These are phyloP conservation scores for Talaromyces funiculosus DNA, from an alignment of 2,329 filamentous ascomycete species.

Conservation along the genomic window DNA sequence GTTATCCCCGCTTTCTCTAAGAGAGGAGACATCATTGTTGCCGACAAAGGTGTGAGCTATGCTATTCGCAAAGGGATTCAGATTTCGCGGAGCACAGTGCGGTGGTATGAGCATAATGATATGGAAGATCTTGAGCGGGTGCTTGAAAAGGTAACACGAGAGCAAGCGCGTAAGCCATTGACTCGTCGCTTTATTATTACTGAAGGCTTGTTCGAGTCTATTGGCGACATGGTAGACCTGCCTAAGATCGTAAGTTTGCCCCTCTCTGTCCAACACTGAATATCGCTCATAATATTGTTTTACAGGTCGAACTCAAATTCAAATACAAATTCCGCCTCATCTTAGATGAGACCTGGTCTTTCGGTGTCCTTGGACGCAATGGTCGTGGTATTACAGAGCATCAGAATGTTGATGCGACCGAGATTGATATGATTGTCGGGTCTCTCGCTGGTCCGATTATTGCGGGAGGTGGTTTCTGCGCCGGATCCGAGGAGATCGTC, in stretches of 20 bases:
- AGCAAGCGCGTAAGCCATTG: constrained; percentile 80
- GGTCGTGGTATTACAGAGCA: constrained; percentile 91
- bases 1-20: constrained; percentile 97
- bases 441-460: constrained; percentile 85
- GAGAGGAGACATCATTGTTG: constrained; percentile 93
- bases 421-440: constrained; percentile 96
- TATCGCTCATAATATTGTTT: constrained; percentile 10
- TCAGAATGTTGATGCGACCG: constrained; percentile 87
- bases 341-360: constrained; percentile 95
- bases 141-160: constrained; percentile 76
- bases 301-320: constrained; percentile 79
- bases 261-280: background rate
- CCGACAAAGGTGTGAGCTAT: constrained; percentile 88
- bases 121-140: constrained; percentile 88
- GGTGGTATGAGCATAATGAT: constrained; percentile 94
- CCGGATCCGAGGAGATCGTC: constrained; percentile 82
- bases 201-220: constrained; percentile 86
- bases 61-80: constrained; percentile 91
- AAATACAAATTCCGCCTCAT: constrained; percentile 98
- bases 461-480: constrained; percentile 92
- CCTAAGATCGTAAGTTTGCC: constrained; percentile 66
- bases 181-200: constrained; percentile 94
- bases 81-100: constrained; percentile 81
- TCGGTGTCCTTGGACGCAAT: constrained; percentile 85
- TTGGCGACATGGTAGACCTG: constrained; percentile 77